These are phyloP conservation scores for Neoconidiobolus thromboides DNA, from an alignment of 371 early-diverging fungal genomes.

Conservation along the genomic window DNA sequence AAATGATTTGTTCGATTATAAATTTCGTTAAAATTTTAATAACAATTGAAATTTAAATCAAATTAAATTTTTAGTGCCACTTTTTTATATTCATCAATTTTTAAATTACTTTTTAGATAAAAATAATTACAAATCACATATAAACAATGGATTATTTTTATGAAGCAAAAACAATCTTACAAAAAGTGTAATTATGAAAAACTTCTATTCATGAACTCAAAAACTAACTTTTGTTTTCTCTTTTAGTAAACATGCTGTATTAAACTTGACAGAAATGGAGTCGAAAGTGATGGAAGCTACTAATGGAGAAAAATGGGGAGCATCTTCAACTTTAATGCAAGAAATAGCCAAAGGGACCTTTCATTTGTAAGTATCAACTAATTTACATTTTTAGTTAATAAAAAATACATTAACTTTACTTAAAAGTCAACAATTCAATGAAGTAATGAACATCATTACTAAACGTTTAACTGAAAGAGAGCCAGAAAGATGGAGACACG, in stretches of 20 bases:
- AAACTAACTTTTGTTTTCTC: too few species aligned
- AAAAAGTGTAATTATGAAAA: too few species aligned
- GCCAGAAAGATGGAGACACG: constrained; percentile 73
- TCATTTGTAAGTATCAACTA: constrained; percentile 35
- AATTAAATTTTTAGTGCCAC: too few species aligned
- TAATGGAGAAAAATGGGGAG: constrained; percentile 78
- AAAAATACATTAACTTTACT: not conserved
- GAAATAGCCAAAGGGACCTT: constrained; percentile 72
- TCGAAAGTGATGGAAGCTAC: constrained; percentile 74
- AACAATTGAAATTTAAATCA: too few species aligned
- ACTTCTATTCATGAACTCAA: too few species aligned
- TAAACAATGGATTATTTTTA: too few species aligned
- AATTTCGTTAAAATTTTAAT: too few species aligned
- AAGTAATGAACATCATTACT: constrained; percentile 83
- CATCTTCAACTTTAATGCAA: constrained; percentile 73
- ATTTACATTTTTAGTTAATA: not conserved
- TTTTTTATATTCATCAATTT: too few species aligned
- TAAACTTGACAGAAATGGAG: constrained; percentile 76
- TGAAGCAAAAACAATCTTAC: too few species aligned
- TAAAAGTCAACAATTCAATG: constrained; percentile 62
- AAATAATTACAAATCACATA: too few species aligned
- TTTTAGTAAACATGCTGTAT: constrained; percentile 22
- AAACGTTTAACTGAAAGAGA: constrained; percentile 69
- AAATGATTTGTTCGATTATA: too few species aligned
- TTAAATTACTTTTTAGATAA: too few species aligned